Conservation (phyloP, 176 grass and related monocot genomes). For the Oryza coarctata region DNA sequence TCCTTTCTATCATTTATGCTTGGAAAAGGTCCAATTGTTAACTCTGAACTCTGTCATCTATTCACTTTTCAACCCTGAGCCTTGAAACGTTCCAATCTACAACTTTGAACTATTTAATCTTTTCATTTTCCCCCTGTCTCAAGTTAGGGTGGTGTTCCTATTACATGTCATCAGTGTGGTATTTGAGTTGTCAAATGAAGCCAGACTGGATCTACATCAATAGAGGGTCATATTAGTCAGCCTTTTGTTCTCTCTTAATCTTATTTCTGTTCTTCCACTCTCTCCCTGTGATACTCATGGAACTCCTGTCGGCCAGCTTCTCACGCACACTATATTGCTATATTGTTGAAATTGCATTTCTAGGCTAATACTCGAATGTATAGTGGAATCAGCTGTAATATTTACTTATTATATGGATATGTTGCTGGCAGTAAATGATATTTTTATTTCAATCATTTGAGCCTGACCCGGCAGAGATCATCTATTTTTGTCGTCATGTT, state of each 20-base stretch:
- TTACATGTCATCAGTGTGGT: background rate
- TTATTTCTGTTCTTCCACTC: too few species aligned
- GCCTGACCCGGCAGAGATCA: background rate
- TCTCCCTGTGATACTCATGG: too few species aligned
- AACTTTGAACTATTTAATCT: background rate
- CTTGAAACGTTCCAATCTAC: background rate
- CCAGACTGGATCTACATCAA: too few species aligned
- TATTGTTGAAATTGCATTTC: background rate
- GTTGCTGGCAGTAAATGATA: background rate
- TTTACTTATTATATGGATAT: background rate
- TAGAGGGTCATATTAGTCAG: too few species aligned
- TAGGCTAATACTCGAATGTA: background rate
- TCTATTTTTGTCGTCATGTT: background rate
- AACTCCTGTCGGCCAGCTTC: too few species aligned
- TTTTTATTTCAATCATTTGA: constrained; percentile 2
- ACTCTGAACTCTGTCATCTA: background rate
- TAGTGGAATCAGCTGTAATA: background rate
- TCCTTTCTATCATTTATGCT: background rate
- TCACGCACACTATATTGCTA: background rate
- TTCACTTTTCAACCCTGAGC: background rate
- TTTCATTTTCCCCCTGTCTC: background rate
- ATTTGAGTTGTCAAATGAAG: background rate
- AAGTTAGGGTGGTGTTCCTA: background rate
- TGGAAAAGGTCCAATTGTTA: background rate
- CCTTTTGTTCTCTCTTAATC: too few species aligned